Evolutionary conservation across 1,284 basidiomycete genomes (phyloP).

Genomic region (Crucibulum parvulum): DNA sequence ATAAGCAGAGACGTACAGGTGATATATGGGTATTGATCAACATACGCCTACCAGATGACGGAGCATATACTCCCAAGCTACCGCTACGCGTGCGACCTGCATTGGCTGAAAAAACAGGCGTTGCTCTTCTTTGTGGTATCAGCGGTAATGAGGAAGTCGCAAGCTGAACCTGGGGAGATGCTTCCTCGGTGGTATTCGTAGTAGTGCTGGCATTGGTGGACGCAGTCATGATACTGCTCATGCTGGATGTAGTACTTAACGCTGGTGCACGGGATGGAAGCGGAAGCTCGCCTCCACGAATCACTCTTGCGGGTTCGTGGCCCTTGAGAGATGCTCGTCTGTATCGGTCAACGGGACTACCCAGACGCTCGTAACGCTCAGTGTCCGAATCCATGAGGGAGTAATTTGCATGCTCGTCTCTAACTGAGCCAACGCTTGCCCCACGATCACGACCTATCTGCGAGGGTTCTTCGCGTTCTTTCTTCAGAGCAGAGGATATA

Average conservation of each 20-base stretch:
- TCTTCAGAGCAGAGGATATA: slow-evolving; percentile 26
- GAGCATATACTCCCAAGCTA: slow-evolving; percentile 55
- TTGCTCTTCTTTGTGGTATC: slow-evolving; percentile 18
- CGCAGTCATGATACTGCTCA: slow-evolving; percentile 41
- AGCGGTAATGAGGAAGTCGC: not conserved
- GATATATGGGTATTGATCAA: slow-evolving; percentile 48
- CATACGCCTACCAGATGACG: slow-evolving; percentile 37
- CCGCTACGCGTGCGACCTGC: slow-evolving; percentile 60
- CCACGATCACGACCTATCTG: slow-evolving; percentile 56
- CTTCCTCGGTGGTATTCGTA: slow-evolving; percentile 34
- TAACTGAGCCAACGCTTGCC: slow-evolving; percentile 57
- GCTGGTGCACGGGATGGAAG: slow-evolving; percentile 58
- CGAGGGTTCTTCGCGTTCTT: slow-evolving; percentile 25
- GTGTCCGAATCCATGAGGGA: slow-evolving; percentile 58
- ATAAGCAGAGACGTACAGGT: not conserved
- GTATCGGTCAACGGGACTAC: slow-evolving; percentile 39
- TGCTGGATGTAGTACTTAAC: slow-evolving; percentile 48
- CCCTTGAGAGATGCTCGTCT: slow-evolving; percentile 44
- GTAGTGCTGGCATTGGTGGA: slow-evolving; percentile 36
- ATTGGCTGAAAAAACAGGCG: slow-evolving; percentile 26
- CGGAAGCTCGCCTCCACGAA: slow-evolving; percentile 59
- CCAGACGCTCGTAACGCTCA: slow-evolving; percentile 53
- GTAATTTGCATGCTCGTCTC: slow-evolving; percentile 46
- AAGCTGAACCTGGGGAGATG: not conserved
- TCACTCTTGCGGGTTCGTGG: slow-evolving; percentile 38